phyloP scores from a whole-genome alignment of 805 yeast species.

The Lipomyces sp. region DNA sequence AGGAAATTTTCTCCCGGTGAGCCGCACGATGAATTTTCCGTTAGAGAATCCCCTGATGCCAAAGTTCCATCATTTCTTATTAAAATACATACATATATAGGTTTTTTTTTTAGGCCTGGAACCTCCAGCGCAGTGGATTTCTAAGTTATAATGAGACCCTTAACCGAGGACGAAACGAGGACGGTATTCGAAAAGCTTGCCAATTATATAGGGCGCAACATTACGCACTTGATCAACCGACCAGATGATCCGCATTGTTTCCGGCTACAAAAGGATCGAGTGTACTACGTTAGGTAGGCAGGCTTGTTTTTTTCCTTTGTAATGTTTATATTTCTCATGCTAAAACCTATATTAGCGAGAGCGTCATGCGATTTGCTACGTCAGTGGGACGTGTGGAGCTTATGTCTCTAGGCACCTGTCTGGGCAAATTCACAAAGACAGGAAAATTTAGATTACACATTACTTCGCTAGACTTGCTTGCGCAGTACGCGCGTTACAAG shows the following conservation, averaged over 20 bases:
- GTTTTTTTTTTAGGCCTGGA: neutral
- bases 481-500: conserved; percentile 89
- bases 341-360: conserved; percentile 21
- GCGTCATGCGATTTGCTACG: conserved; percentile 71
- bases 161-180: conserved; percentile 96
- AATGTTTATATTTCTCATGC: neutral
- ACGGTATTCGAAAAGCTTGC: conserved; percentile 95
- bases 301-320: neutral
- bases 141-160: conserved; percentile 72
- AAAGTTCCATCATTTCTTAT: too few species aligned
- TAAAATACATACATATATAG: neutral
- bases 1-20: neutral
- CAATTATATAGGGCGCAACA: conserved; percentile 94
- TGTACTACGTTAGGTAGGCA: conserved; percentile 70
- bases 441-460: conserved; percentile 95
- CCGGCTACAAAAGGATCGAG: conserved; percentile 94
- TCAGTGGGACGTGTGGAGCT: conserved; percentile 85
- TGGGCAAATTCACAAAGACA: conserved; percentile 96
- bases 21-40: neutral
- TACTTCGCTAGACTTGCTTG: conserved; percentile 81
- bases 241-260: conserved; percentile 87
- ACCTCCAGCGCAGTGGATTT: neutral
- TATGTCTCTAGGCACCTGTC: conserved; percentile 90
- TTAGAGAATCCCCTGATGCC: too few species aligned
- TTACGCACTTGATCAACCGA: conserved; percentile 82